Evolutionary conservation across 208 protist species (phyloP).

Genomic region (Trypanosoma cruzi): DNA sequence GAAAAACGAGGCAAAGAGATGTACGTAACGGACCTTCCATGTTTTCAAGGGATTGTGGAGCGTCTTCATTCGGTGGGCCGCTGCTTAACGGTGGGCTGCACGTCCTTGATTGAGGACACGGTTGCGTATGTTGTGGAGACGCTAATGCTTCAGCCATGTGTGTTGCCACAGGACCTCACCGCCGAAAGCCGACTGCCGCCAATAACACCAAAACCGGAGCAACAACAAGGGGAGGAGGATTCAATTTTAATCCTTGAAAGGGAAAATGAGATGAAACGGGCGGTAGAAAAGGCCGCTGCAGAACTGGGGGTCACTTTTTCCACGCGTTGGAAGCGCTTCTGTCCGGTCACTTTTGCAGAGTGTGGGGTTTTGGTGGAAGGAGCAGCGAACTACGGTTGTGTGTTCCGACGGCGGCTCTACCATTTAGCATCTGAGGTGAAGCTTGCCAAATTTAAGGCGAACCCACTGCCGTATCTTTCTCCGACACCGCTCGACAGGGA

Average conservation of each 20-base stretch:
- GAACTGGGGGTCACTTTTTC: conserved; percentile 35
- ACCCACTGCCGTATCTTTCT: conserved; percentile 62
- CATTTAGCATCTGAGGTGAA: conserved; percentile 54
- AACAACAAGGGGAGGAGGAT: conserved; percentile 1
- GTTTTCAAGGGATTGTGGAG: conserved; percentile 28
- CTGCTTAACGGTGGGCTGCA: conserved; percentile 32
- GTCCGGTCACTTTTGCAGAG: conserved; percentile 78
- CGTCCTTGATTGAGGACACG: conserved; percentile 39
- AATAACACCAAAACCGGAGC: neutral
- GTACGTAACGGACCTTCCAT: conserved; percentile 18
- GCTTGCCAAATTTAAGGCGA: conserved; percentile 55
- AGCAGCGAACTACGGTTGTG: conserved; percentile 52
- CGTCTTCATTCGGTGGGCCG: conserved; percentile 23
- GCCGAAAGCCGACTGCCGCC: neutral
- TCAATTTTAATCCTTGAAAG: conserved; percentile 16
- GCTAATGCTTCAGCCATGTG: conserved; percentile 46
- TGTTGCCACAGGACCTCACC: conserved; percentile 28
- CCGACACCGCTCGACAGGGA: conserved; percentile 33
- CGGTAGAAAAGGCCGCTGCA: conserved; percentile 41
- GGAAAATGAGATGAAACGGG: conserved; percentile 36
- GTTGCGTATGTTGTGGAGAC: conserved; percentile 49
- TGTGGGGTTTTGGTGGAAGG: conserved; percentile 79
- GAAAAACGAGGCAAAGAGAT: conserved; percentile 2
- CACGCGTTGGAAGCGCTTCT: conserved; percentile 74
- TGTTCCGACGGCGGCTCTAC: conserved; percentile 69